Evolutionary conservation across 2,329 filamentous ascomycete species (phyloP).

Genomic region (Xylaria sp.): DNA sequence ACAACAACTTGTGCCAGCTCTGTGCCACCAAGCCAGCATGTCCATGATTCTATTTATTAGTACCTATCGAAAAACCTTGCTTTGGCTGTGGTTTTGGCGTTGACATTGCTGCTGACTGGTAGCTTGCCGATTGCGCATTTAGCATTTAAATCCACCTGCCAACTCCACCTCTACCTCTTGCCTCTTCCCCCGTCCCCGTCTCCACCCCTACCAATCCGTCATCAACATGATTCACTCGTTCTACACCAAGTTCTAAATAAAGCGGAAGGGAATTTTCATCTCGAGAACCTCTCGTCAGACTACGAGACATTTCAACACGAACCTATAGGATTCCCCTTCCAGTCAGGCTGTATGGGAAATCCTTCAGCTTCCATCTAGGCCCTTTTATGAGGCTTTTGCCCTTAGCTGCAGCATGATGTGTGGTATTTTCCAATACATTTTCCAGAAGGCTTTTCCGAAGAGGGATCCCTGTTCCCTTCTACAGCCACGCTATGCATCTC

Average conservation of each 20-base stretch:
- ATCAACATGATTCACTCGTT: conserved; percentile 17
- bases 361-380: neutral
- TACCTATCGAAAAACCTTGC: neutral
- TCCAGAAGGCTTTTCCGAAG: conserved; percentile 26
- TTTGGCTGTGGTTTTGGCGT: too few species aligned
- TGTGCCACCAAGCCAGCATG: conserved; percentile 31
- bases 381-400: conserved; percentile 4
- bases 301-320: neutral
- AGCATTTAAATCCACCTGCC: conserved; percentile 4
- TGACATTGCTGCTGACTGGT: conserved; percentile 5
- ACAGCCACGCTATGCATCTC: conserved; percentile 28
- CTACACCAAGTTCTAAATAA: conserved; percentile 7
- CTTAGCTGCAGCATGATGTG: neutral
- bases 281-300: conserved; percentile 11
- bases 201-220: neutral
- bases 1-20: conserved; percentile 2
- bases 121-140: conserved; percentile 15
- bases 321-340: neutral
- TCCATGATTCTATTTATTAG: neutral
- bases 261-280: neutral
- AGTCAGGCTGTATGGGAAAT: neutral
- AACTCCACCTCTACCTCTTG: conserved; percentile 24
- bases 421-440: conserved; percentile 21
- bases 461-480: conserved; percentile 22
- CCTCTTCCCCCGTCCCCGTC: neutral